Percentiles rank a stretch among this genome's conserved stretches.
Conservation (phyloP, 768 basidiomycete species). For the Hemileccinum impolitum region DNA sequence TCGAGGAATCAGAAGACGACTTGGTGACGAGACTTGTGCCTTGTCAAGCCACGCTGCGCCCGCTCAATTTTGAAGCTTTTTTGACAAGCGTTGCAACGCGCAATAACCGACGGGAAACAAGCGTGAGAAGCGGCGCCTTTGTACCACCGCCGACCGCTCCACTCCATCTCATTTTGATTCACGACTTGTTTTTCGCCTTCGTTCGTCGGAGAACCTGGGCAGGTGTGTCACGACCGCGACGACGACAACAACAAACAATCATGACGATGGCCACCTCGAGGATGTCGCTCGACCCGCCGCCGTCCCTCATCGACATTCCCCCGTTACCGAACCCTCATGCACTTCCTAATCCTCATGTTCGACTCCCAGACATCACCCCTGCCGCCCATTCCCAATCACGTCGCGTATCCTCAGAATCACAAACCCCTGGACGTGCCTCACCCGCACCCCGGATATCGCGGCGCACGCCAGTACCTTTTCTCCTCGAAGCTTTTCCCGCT, state of each 20-base stretch:
- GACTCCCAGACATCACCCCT: conserved; percentile 11
- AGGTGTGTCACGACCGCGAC: conserved; percentile 15
- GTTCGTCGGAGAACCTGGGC: conserved; percentile 7
- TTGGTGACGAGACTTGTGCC: not conserved
- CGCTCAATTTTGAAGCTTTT: not conserved
- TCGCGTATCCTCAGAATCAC: conserved; percentile 29
- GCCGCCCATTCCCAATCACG: conserved; percentile 5
- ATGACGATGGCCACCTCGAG: conserved; percentile 22
- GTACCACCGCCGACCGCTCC: conserved; percentile 9
- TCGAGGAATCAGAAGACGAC: not conserved
- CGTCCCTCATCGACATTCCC: conserved; percentile 10
- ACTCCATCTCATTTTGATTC: conserved; percentile 13
- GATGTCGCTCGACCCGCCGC: conserved; percentile 14
- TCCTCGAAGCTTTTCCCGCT: conserved; percentile 36
- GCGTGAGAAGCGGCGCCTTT: conserved; percentile 24
- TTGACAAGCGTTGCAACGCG: conserved; percentile 7
- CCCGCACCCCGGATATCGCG: conserved; percentile 27
- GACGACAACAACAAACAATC: conserved; percentile 4
- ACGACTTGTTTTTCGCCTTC: conserved; percentile 18
- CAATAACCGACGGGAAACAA: conserved; percentile 18
- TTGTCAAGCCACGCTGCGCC: conserved; percentile 8
- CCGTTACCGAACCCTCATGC: conserved; percentile 5
- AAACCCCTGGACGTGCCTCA: conserved; percentile 22
- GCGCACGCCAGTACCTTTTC: conserved; percentile 32
- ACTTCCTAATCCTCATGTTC: conserved; percentile 15